phyloP scores from a whole-genome alignment of 2,329 filamentous ascomycete genomes.

The Pestalotiopsis sp. region DNA sequence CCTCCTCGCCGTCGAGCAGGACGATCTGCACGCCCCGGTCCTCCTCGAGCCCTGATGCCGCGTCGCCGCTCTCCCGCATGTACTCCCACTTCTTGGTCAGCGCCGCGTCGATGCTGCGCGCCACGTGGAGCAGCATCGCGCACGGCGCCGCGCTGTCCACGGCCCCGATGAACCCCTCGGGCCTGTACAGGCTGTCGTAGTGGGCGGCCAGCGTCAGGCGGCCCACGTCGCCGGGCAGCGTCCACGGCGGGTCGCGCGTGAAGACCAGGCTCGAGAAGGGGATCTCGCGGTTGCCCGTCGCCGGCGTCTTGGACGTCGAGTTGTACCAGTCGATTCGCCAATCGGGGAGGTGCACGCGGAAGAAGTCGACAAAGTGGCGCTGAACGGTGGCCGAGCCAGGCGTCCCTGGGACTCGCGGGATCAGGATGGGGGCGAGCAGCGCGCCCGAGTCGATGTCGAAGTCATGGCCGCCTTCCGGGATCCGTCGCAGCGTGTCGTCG shows the following conservation, averaged over 20 bases:
- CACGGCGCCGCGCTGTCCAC: slow-evolving; percentile 94
- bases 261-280: slow-evolving; percentile 89
- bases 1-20: slow-evolving; percentile 92
- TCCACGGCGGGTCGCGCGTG: slow-evolving; percentile 85
- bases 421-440: slow-evolving; percentile 83
- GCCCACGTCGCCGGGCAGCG: slow-evolving; percentile 72
- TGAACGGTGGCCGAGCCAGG: slow-evolving; percentile 73
- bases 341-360: slow-evolving; percentile 69
- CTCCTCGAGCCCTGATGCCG: slow-evolving; percentile 63
- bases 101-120: slow-evolving; percentile 77
- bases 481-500: slow-evolving; percentile 70
- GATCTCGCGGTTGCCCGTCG: slow-evolving; percentile 68
- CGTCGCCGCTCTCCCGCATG: slow-evolving; percentile 64
- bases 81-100: slow-evolving; percentile 80
- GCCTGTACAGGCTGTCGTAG: slow-evolving; percentile 83
- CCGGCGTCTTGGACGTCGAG: slow-evolving; percentile 82
- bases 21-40: slow-evolving; percentile 86
- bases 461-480: slow-evolving; percentile 73
- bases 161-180: slow-evolving; percentile 87
- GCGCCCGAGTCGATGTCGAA: slow-evolving; percentile 78
- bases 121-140: slow-evolving; percentile 88
- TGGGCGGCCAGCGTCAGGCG: slow-evolving; percentile 88
- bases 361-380: slow-evolving; percentile 84
- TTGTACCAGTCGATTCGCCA: slow-evolving; percentile 89
- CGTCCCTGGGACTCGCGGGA: slow-evolving; percentile 86